These are phyloP conservation scores for Xylaria sp. DNA, from an alignment of 495 filamentous ascomycete species.

Conservation along the genomic window DNA sequence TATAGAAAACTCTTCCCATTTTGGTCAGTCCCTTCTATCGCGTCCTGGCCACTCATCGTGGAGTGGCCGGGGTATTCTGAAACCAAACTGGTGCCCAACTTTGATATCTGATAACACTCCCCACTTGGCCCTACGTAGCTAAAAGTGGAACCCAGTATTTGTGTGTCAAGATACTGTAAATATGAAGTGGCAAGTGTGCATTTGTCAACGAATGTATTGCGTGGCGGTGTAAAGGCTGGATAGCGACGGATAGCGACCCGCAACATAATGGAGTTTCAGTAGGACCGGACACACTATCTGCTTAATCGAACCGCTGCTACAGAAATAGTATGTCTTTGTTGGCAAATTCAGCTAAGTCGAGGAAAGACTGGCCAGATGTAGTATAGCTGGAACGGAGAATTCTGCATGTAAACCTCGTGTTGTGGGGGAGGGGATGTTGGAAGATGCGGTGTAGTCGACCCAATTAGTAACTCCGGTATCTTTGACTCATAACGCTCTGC, in stretches of 20 bases:
- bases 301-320: constrained; percentile 12
- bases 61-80: constrained; percentile 36
- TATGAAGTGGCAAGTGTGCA: constrained; percentile 33
- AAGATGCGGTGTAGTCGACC: constrained; percentile 15
- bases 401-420: constrained; percentile 6
- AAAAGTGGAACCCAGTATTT: constrained; percentile 35
- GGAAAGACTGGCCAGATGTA: constrained; percentile 1
- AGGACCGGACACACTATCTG: constrained; percentile 7
- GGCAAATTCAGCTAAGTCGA: constrained; percentile 16
- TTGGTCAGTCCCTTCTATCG: constrained; percentile 34
- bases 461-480: constrained; percentile 18
- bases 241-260: constrained; percentile 4
- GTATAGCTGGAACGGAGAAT: not conserved
- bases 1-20: constrained; percentile 26
- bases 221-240: constrained; percentile 30
- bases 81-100: constrained; percentile 43
- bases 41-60: constrained; percentile 37
- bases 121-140: constrained; percentile 43
- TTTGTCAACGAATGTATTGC: constrained; percentile 39
- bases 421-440: constrained; percentile 10
- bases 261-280: constrained; percentile 5
- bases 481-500: constrained; percentile 23
- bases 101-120: constrained; percentile 36
- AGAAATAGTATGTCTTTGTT: constrained; percentile 24
- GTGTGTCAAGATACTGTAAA: constrained; percentile 34